Evolutionary conservation across 2,329 filamentous ascomycete species (phyloP), one percentile per base, ranked within the genome.

Genomic region (Elsinoe perseae): DNA sequence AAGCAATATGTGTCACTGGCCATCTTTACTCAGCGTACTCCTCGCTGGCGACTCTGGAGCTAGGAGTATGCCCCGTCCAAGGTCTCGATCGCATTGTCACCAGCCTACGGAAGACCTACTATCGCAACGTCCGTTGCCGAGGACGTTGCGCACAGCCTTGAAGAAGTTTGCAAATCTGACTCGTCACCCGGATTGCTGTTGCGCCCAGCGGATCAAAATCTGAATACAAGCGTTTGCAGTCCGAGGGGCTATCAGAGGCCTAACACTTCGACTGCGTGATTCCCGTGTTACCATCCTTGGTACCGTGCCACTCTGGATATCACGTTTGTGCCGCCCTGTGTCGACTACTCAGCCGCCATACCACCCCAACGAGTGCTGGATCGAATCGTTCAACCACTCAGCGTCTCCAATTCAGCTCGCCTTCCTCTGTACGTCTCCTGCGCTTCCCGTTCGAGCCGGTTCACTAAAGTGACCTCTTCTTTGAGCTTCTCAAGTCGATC

Each of bases 391-490:
- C 38, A 57, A 25, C 52, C 50, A 48, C 43, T 23, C 64, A 95
- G 72, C 55, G 72, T 75, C 48, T 84, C 81, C 62, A 96, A 70
- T 75, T 97, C 93, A 46, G 90, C 88, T 71, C 81, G 89, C 58
- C 83, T 81, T 61, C 74, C 75, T 63, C 87, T 80, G 68, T 93
- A 98, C 64, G 86, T 69, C 61, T 96, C 90, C 72, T 98, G 93
- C 5, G 89, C 90, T 72, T 96, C 89, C 58, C 91, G 79, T 75
- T 97, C 92, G 60, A 92, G 78, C 64, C 82, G 82, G 63, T 83
- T 87, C 8, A 97, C 80, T 64, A 87, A 88, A 5, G 77, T 80
- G 20, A 95, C 90, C 69, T 96, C 90, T n/a, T 87, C 85, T 52
- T 90, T 81, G 57, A 96, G 73, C 9, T 79, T 78, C 62, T 86